These are phyloP conservation scores for Apodospora peruviana DNA, from an alignment of 495 filamentous ascomycete genomes.

Conservation along the genomic window DNA sequence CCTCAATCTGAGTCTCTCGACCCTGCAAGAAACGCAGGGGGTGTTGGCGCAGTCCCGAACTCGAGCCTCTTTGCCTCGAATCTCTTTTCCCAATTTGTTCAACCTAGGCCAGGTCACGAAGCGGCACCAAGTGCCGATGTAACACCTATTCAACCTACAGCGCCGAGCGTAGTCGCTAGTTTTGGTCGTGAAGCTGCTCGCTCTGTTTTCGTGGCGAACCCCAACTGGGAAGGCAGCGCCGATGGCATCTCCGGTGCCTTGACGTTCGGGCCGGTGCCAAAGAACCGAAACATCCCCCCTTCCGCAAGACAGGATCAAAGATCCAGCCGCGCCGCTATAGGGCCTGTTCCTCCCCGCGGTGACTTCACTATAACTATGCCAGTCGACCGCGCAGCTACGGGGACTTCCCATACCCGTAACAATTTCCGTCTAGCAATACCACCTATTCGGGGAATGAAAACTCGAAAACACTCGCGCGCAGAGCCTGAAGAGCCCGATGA, in stretches of 20 bases:
- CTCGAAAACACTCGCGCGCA: constrained; percentile 6
- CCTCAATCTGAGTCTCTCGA: background rate
- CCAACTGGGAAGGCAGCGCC: constrained; percentile 5
- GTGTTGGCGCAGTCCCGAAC: background rate
- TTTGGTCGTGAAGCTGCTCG: constrained; percentile 10
- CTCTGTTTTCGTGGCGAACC: constrained; percentile 9
- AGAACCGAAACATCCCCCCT: background rate
- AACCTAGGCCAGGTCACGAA: constrained; percentile 1
- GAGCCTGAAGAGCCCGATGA: background rate
- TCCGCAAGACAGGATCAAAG: constrained; percentile 3
- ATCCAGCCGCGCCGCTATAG: constrained; percentile 5
- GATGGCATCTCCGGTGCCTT: constrained; percentile 4
- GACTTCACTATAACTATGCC: constrained; percentile 1
- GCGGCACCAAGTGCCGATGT: constrained; percentile 5
- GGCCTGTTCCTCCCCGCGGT: background rate
- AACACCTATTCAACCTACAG: constrained; percentile 8
- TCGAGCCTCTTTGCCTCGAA: background rate
- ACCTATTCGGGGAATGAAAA: constrained; percentile 12
- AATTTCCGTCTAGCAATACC: constrained; percentile 7
- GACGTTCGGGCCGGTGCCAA: background rate
- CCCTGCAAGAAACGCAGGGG: background rate
- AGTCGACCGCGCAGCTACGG: constrained; percentile 2
- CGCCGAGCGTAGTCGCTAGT: constrained; percentile 1
- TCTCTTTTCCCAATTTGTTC: background rate
- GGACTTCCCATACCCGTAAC: background rate